A percentile compares a stretch with the other conserved stretches of the same genome.
phyloP scores from a whole-genome alignment of 495 filamentous ascomycete species.

The Clavariopsis aquatica region DNA sequence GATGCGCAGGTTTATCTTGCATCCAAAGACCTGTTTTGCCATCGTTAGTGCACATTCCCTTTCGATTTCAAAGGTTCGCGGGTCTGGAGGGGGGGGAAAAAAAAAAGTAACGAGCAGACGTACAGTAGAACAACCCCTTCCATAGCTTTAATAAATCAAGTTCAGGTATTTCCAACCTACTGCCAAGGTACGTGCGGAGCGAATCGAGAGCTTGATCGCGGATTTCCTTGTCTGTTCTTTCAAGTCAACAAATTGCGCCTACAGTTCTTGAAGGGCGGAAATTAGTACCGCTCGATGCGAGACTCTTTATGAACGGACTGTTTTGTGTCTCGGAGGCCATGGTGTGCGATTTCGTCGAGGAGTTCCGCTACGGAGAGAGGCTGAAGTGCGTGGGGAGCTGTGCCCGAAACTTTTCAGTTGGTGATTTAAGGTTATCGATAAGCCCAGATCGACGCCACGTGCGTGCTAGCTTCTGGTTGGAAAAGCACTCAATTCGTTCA shows the following conservation, averaged over 20 bases:
- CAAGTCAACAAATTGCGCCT: slow-evolving; percentile 8
- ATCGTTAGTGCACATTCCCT: neutral
- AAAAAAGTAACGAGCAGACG: too few species aligned
- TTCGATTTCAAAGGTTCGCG: neutral
- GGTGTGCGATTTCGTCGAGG: slow-evolving; percentile 2
- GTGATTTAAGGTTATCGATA: slow-evolving; percentile 38
- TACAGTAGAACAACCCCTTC: slow-evolving; percentile 96
- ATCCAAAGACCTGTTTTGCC: slow-evolving; percentile 73
- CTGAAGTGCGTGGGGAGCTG: neutral
- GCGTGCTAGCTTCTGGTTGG: too few species aligned
- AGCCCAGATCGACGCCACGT: slow-evolving; percentile 6
- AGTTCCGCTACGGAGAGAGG: neutral
- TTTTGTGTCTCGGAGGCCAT: slow-evolving; percentile 52
- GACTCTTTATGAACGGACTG: slow-evolving; percentile 72
- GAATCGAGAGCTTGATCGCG: slow-evolving; percentile 56
- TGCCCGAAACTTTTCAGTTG: slow-evolving; percentile 14
- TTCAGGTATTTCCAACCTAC: slow-evolving; percentile 63
- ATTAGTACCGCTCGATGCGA: slow-evolving; percentile 70
- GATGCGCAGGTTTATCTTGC: slow-evolving; percentile 81
- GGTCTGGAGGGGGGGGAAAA: too few species aligned
- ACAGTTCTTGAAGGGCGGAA: neutral
- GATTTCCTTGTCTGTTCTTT: slow-evolving; percentile 32
- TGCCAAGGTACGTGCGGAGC: slow-evolving; percentile 74
- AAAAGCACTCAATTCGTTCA: too few species aligned
- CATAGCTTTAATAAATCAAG: slow-evolving; percentile 88